Evolutionary conservation across 345 rosid species (phyloP), one percentile per base, ranked within the genome.

Genomic region (Crucihimalaya himalaica): DNA sequence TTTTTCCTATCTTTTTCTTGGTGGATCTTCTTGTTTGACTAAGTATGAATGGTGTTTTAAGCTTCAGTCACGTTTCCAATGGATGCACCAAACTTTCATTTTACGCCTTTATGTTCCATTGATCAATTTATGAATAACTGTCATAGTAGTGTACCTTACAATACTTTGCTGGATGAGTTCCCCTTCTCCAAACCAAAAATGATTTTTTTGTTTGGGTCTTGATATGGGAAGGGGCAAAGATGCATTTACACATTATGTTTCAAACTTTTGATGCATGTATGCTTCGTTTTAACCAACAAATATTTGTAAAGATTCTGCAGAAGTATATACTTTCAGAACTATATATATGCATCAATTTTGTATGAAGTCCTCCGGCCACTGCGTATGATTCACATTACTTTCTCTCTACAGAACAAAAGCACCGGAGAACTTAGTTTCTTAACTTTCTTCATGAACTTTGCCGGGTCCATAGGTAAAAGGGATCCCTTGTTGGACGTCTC

Each of bases 381-480:
- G 3, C 2, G 15, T 21, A 23, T 60, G 34, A 7, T 60, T 45
- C 21, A 37, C 35, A 51, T 60, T n/a, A 25, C 19, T 67, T 27
- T 69, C 61, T 64, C 23, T 47, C 0, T 28, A 66, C 87, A 94
- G 98, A 89, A 84, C 83, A 91, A 87, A 83, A 85, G 93, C 65
- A 94, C 98, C 0, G 96, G 98, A 62, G 92, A 91, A 70, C 97
- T 91, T 57, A 94, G 98, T 88, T 89, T 88, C 86, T 82, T 94
- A 80, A 94, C 98, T 43, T 87, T 82, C 58, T 84, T 87, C 20
- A 84, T 91, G 95, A 94, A 89, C 78, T 83, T 84, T 43, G 87
- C 78, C 35, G 97, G 96, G 31, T 84, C 95, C 8, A 74, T 89
- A 68, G 96, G 98, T 91, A 83, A 81, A 87, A 64, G 35, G 16